phyloP scores from a whole-genome alignment of 305 asterid genomes.

The Withania somnifera region DNA sequence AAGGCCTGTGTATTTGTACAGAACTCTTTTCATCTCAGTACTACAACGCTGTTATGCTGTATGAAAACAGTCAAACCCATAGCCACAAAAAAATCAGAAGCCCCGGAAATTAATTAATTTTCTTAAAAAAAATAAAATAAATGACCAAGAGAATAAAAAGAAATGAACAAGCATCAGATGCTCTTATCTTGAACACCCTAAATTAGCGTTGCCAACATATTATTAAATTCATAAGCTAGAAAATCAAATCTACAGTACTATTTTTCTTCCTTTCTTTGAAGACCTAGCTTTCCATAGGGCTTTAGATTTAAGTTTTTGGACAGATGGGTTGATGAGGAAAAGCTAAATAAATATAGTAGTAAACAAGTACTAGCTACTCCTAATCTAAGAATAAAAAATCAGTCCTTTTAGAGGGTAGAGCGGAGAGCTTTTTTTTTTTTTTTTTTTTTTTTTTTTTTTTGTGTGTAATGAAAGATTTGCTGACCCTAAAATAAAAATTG shows the following conservation, averaged over 20 bases:
- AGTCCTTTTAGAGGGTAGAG: constrained; percentile 4
- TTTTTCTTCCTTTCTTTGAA: background rate
- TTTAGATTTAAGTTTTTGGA: background rate
- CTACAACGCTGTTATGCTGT: background rate
- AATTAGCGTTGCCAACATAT: background rate
- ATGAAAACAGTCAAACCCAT: constrained; percentile 4
- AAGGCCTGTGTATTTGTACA: constrained; percentile 24
- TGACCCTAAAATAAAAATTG: constrained; percentile 32
- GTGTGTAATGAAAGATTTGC: constrained; percentile 23
- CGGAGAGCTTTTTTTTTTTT: background rate
- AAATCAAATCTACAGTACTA: too few species aligned
- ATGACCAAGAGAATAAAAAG: background rate
- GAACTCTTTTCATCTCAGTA: constrained; percentile 3
- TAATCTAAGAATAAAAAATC: background rate
- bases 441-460: background rate
- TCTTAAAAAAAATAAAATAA: too few species aligned
- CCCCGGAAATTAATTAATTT: too few species aligned
- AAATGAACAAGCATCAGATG: background rate
- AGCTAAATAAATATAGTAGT: background rate
- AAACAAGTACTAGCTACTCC: background rate
- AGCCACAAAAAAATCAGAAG: constrained; percentile 19
- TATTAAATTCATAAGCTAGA: background rate
- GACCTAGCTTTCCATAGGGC: background rate
- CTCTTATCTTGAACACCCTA: background rate
- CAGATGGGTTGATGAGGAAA: background rate